Conservation (phyloP, 1,284 basidiomycete genomes). For the Malassezia yamatoensis region DNA sequence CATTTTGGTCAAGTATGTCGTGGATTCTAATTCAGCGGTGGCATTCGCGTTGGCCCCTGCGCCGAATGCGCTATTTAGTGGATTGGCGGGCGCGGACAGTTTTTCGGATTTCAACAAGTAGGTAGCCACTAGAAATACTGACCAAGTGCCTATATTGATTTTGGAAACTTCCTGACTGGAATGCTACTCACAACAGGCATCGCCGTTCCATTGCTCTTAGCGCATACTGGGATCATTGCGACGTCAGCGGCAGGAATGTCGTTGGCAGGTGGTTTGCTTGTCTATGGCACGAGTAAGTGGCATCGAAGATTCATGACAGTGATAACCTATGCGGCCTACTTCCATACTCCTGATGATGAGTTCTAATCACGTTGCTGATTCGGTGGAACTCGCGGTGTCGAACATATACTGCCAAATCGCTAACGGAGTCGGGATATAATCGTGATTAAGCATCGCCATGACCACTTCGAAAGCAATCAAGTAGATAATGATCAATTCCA, state of each 20-base stretch:
- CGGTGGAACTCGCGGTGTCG: not conserved
- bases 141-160: slow-evolving; percentile 57
- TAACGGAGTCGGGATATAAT: slow-evolving; percentile 28
- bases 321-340: slow-evolving; percentile 20
- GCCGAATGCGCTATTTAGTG: slow-evolving; percentile 68
- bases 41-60: slow-evolving; percentile 90
- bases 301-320: slow-evolving; percentile 3
- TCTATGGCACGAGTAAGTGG: slow-evolving; percentile 83
- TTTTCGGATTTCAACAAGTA: slow-evolving; percentile 54
- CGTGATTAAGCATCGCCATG: slow-evolving; percentile 30
- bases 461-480: slow-evolving; percentile 38
- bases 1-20: slow-evolving; percentile 83
- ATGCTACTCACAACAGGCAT: slow-evolving; percentile 80
- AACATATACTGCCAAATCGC: slow-evolving; percentile 7
- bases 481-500: slow-evolving; percentile 43
- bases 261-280: slow-evolving; percentile 80
- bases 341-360: slow-evolving; percentile 48
- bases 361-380: slow-evolving; percentile 17
- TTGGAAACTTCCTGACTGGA: slow-evolving; percentile 87
- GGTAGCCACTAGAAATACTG: not conserved
- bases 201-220: slow-evolving; percentile 79
- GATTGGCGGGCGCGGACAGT: slow-evolving; percentile 53
- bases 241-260: slow-evolving; percentile 84
- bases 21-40: slow-evolving; percentile 53
- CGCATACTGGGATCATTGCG: slow-evolving; percentile 79